Evolutionary conservation across 192 early-diverging fungal genomes (phyloP).

Genomic region (Backusella westeae): DNA sequence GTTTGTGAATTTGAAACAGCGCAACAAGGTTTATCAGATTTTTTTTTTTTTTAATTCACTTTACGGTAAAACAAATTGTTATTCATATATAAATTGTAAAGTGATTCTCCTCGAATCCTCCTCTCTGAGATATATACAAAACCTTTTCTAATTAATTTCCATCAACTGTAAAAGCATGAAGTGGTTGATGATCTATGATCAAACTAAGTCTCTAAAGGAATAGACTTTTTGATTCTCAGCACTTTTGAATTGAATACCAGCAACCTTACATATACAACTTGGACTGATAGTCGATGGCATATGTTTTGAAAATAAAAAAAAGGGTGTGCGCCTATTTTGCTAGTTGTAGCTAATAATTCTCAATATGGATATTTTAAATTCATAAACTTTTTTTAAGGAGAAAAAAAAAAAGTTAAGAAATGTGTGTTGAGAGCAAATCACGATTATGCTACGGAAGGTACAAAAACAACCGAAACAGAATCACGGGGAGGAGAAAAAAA

Average conservation of each 20-base stretch:
- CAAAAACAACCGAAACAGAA: not conserved
- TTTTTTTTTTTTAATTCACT: not conserved
- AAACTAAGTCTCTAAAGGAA: not conserved
- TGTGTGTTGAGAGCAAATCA: not conserved
- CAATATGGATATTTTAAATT: not conserved
- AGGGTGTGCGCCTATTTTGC: not conserved
- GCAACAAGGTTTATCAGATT: not conserved
- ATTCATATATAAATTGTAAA: not conserved
- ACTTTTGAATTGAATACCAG: not conserved
- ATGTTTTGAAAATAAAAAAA: not conserved
- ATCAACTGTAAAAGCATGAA: not conserved
- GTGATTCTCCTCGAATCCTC: not conserved
- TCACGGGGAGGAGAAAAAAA: not conserved
- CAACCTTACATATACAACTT: not conserved
- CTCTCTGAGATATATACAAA: not conserved
- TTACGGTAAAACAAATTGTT: not conserved
- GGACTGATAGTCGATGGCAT: not conserved
- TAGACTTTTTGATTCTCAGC: not conserved
- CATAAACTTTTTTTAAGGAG: not conserved
- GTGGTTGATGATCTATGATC: not conserved
- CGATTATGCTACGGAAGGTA: not conserved
- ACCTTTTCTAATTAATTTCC: not conserved
- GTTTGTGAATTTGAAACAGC: not conserved
- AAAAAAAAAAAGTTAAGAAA: not conserved
- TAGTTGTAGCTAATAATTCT: not conserved